Evolutionary conservation across 139 green algal species (phyloP).

Genomic region (Yamagishiella unicocca): DNA sequence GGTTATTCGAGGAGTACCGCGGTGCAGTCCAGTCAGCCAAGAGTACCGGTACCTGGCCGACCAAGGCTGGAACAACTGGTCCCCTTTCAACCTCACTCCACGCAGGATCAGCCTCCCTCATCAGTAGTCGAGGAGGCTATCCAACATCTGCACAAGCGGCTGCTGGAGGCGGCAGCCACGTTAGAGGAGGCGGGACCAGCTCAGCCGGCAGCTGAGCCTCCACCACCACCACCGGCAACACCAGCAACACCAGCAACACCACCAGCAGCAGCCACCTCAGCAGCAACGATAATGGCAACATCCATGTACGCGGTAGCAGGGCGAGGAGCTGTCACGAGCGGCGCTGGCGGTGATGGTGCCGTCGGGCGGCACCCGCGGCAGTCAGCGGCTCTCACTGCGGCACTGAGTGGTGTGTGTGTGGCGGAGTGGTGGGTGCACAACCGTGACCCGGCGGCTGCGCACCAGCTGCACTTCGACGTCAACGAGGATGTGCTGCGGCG

Average conservation of each 20-base stretch:
- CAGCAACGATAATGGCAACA: neutral
- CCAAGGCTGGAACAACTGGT: too few relatives aligned
- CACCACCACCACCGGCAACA: neutral
- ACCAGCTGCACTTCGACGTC: conserved; percentile 65
- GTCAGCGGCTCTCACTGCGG: neutral
- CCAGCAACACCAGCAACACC: too few relatives aligned
- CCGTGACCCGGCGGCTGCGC: neutral
- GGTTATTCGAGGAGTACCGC: too few relatives aligned
- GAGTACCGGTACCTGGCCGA: too few relatives aligned
- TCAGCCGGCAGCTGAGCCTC: neutral
- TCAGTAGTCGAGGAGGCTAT: conserved; percentile 48
- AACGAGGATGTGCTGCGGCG: conserved; percentile 50
- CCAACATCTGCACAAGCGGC: conserved; percentile 12
- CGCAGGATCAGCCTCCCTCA: conserved; percentile 2
- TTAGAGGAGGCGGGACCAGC: neutral
- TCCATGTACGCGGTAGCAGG: neutral
- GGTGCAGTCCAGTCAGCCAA: too few relatives aligned
- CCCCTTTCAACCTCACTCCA: too few relatives aligned
- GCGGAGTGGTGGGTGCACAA: conserved; percentile 67
- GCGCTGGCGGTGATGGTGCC: neutral
- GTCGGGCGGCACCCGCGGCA: neutral
- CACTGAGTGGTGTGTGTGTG: conserved; percentile 4
- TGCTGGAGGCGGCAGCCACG: neutral
- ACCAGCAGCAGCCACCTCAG: too few relatives aligned
- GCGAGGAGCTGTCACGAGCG: too few relatives aligned